Evolutionary conservation across 768 basidiomycete genomes (phyloP), one percentile per base, ranked within the genome.

Genomic region (Phlebiopsis flavidoalba): DNA sequence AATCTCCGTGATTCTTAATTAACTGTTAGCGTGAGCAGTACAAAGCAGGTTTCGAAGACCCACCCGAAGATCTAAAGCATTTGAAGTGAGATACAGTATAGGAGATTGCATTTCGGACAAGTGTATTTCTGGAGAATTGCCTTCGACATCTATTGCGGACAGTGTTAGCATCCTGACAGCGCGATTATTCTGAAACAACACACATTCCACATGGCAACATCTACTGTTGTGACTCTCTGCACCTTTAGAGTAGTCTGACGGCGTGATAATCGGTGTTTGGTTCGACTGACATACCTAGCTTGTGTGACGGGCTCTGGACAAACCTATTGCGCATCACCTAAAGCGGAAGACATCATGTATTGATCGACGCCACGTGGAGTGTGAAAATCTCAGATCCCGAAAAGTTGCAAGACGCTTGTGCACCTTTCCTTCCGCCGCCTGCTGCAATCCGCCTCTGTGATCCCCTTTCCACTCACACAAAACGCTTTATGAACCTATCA

Each of bases 81-180:
- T n/a, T 76, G 74, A 33, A 93, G 71, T 26, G 89, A 89, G 74
- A n/a, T n/a, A n/a, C 93, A 95, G 66, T 94, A 94, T 0, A 82
- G 81, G 26, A 88, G 74, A 67, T 93, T 93, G 74, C 93, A 95
- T 35, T 78, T 79, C 22, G 93, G 88, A 64, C 93, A 95, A 0
- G 85, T 87, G 72, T 95, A 95, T 67, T n/a, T n/a, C 85, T 87
- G 17, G 89, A 82, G 64, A 89, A 80, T 66, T 91, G 87, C 67
- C 88, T 79, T 35, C 77, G 80, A 75, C 91, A 94, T 66, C 91
- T 94, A 61, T 8, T 53, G 54, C 24, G 46, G 49, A 12, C 58
- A 56, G 62, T 60, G 62, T 51, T 11, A 33, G 48, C 21, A 17
- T n/a, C 24, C 26, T 22, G 14, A 37, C 22, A 47, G 1, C 47